Base-by-base conservation (phyloP, 306 rosid genomes). In the Datisca glomerata region DNA sequence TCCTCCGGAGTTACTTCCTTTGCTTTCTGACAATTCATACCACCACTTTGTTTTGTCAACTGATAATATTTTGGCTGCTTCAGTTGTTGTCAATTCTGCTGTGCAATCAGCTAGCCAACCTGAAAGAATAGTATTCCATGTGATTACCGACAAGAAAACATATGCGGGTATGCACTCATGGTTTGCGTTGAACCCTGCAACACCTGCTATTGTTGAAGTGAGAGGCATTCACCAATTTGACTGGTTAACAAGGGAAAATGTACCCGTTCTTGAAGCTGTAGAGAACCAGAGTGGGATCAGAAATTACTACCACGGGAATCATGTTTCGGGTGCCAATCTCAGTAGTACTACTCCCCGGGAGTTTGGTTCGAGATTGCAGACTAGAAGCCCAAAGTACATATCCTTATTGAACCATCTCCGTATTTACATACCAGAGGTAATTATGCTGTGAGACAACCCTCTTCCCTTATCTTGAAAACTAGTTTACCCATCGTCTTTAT, bases 141-240 rank as follows among this genome's bases (percentile, higher is more conserved):
- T 91, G 71, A 84, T 91, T 55, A 91, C 98, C 1, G 98, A 91
- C 68, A 91, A 85, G 68, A 91, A 91, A 63, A 91, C 98, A 21
- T 91, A 84, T 13, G 89, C 94, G 12, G 96, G 94, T 47, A 91
- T 91, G 98, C 98, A 85, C 80, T 91, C 98, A 22, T 91, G 98
- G 98, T 91, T 91, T 75, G 96, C 98, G 9, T 59, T 91, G 48
- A 91, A 91, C 59, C 76, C 98, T n/a, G 63, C 55, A 49, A 61
- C 75, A 55, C 98, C 98, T 42, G 96, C 98, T 34, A 69, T 84
- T 53, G 82, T 91, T 61, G 98, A 91, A 71, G 94, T 91, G 67
- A 91, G 69, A 69, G 85, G 98, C 10, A 49, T 91, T 61, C 98
- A 91, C 76, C 98, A 91, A 55, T 91, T 91, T 63, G 96, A 85